Evolutionary conservation across 2,329 filamentous ascomycete genomes (phyloP).

Genomic region (Pseudonectria buxi): DNA sequence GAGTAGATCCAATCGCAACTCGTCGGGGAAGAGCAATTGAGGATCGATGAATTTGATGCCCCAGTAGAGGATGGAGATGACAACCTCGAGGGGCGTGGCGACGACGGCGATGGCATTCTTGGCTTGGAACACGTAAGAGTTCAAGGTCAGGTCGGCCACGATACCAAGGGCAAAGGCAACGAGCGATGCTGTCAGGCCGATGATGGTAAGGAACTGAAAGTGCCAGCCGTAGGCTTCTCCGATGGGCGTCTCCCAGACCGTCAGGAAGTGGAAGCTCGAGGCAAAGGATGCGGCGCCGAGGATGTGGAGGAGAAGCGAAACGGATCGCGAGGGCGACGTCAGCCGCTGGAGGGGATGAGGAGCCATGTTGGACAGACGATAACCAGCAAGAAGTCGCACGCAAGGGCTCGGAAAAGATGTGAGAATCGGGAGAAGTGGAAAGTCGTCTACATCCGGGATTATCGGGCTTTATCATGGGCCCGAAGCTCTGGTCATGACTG

Average conservation of each 20-base stretch:
- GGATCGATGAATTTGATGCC: constrained; percentile 53
- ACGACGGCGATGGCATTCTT: constrained; percentile 64
- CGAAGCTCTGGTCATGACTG: too few species aligned
- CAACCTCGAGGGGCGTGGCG: constrained; percentile 61
- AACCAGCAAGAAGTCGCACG: too few species aligned
- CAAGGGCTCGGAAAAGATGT: too few species aligned
- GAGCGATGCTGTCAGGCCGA: constrained; percentile 57
- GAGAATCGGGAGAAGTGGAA: too few species aligned
- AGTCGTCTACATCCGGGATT: too few species aligned
- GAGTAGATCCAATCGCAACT: constrained; percentile 46
- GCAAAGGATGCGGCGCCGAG: constrained; percentile 46
- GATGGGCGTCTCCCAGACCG: constrained; percentile 43
- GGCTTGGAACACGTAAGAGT: constrained; percentile 48
- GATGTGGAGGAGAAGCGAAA: constrained; percentile 57
- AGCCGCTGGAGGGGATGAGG: constrained; percentile 60
- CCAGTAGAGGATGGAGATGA: constrained; percentile 71
- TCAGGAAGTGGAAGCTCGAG: constrained; percentile 47
- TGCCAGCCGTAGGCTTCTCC: constrained; percentile 59
- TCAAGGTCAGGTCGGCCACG: constrained; percentile 57
- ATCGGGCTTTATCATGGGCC: too few species aligned
- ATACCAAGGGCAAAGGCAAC: constrained; percentile 55
- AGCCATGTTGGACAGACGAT: constrained; percentile 28
- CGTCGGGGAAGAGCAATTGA: constrained; percentile 45
- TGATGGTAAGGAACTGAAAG: constrained; percentile 67
- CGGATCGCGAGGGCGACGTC: constrained; percentile 54